These are phyloP conservation scores for Phyllosticta citribraziliensis DNA, from an alignment of 2,329 filamentous ascomycete genomes.

Conservation along the genomic window DNA sequence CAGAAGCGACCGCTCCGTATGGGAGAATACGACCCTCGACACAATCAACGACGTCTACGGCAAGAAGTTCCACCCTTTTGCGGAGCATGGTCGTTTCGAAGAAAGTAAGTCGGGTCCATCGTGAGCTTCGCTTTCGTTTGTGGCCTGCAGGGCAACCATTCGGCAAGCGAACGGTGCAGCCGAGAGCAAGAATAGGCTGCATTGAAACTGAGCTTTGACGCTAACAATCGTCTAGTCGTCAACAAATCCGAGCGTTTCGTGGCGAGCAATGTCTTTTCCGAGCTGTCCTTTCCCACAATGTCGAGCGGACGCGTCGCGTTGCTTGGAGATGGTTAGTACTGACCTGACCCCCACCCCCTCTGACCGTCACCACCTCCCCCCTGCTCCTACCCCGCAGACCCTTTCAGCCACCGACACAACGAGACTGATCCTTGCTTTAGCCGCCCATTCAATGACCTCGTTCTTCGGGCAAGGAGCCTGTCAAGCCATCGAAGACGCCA, in stretches of 20 bases:
- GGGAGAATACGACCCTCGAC: neutral
- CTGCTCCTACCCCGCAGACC: neutral
- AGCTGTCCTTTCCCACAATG: neutral
- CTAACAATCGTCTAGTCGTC: neutral
- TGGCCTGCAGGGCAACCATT: neutral
- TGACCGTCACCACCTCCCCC: neutral
- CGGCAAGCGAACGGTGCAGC: neutral
- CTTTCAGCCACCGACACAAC: neutral
- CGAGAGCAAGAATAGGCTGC: neutral
- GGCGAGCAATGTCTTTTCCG: neutral
- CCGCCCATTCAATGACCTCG: neutral
- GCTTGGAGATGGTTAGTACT: neutral
- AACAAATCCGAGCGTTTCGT: neutral
- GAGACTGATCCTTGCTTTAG: neutral
- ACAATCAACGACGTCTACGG: neutral
- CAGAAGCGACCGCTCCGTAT: neutral
- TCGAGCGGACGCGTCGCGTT: neutral
- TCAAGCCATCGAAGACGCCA: slow-evolving; percentile 12
- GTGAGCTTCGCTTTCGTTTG: neutral
- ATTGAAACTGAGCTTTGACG: neutral
- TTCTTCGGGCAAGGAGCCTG: slow-evolving; percentile 3
- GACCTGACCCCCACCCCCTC: neutral
- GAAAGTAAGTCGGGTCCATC: neutral
- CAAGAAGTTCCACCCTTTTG: neutral
- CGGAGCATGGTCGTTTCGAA: neutral